Conservation (phyloP, 2,329 filamentous ascomycete species). For the Sporothrix protearum region DNA sequence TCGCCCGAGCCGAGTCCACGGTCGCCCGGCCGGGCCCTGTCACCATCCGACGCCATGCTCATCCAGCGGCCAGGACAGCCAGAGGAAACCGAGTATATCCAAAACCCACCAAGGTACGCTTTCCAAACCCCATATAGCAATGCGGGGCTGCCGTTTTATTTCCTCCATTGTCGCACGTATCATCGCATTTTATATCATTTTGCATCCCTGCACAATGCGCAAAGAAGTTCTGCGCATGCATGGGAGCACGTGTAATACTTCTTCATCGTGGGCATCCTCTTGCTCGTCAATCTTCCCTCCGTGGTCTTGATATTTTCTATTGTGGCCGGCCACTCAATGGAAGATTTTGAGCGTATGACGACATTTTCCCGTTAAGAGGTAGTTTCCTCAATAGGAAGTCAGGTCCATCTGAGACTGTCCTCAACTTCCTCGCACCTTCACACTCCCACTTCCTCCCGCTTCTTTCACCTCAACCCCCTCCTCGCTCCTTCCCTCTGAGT, state of each 20-base stretch:
- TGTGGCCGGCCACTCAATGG: not conserved
- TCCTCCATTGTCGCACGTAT: not conserved
- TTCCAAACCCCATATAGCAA: not conserved
- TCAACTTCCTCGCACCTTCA: slow-evolving; percentile 1
- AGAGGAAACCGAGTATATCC: not conserved
- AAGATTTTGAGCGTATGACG: not conserved
- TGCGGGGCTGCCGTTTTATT: not conserved
- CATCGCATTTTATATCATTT: not conserved
- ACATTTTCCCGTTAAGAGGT: not conserved
- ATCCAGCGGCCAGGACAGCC: slow-evolving; percentile 4
- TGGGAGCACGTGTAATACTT: not conserved
- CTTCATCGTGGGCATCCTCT: not conserved
- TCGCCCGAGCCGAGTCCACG: slow-evolving; percentile 20
- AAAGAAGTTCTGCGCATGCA: not conserved
- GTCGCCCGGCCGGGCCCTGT: slow-evolving; percentile 20
- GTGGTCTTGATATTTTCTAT: not conserved
- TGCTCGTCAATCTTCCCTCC: not conserved
- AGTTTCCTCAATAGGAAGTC: not conserved
- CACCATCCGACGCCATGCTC: slow-evolving; percentile 28
- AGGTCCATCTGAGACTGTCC: not conserved
- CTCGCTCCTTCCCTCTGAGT: slow-evolving; percentile 7
- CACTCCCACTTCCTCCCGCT: not conserved
- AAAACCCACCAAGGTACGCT: slow-evolving; percentile 4
- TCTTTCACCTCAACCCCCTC: not conserved
- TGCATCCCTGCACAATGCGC: not conserved